Conservation (phyloP, 1,284 basidiomycete species). For the Ceratobasidium sp. region DNA sequence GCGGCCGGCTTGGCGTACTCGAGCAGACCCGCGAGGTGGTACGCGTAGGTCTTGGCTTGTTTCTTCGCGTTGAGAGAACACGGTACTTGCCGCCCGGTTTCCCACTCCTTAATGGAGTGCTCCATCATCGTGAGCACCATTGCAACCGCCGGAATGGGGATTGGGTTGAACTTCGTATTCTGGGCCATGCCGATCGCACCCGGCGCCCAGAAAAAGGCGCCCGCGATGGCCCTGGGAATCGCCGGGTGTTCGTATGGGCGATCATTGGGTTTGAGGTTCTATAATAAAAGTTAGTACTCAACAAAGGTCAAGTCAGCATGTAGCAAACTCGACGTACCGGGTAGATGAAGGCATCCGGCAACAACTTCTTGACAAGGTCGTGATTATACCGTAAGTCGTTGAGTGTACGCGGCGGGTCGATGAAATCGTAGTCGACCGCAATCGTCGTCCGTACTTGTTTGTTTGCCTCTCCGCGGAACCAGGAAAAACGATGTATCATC, state of each 20-base stretch:
- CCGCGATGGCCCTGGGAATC: background rate
- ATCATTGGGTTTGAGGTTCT: background rate
- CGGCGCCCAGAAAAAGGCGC: background rate
- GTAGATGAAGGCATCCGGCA: background rate
- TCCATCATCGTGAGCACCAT: constrained; percentile 14
- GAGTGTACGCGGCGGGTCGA: background rate
- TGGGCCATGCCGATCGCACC: background rate
- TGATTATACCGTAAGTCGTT: background rate
- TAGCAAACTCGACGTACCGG: background rate
- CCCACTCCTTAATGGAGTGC: constrained; percentile 24
- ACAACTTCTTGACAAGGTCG: background rate
- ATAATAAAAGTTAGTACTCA: background rate
- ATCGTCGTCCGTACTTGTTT: background rate
- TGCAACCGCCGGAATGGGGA: constrained; percentile 15
- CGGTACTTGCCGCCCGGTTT: background rate
- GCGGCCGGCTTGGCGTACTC: background rate
- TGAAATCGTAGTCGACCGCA: background rate
- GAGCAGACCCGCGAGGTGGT: background rate
- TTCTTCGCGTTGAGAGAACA: background rate
- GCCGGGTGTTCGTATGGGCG: constrained; percentile 3
- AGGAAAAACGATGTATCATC: constrained; percentile 9
- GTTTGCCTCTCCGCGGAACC: constrained; percentile 2
- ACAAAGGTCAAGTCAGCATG: background rate
- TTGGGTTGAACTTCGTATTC: background rate
- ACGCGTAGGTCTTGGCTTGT: background rate